Percentiles rank a stretch among this genome's conserved stretches.
These are phyloP conservation scores for Auricularia sp. DNA, from an alignment of 768 basidiomycete genomes.

Conservation along the genomic window DNA sequence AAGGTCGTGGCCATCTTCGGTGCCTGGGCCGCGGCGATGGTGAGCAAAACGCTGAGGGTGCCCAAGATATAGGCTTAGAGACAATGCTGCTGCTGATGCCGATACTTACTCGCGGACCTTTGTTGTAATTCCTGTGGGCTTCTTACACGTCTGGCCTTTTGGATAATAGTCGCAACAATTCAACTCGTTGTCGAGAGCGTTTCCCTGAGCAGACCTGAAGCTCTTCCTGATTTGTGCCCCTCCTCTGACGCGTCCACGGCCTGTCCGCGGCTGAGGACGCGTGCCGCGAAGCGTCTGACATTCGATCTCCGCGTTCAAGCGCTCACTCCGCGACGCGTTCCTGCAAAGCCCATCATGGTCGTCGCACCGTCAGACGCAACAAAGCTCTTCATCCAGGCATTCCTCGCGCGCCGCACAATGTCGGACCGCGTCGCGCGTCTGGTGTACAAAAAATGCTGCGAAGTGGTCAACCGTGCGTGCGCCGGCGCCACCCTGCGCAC, in stretches of 20 bases:
- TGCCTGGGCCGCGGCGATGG: constrained; percentile 90
- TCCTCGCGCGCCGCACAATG: constrained; percentile 60
- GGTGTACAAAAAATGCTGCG: constrained; percentile 58
- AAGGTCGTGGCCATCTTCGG: constrained; percentile 66
- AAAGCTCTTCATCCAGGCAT: constrained; percentile 61
- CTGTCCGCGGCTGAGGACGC: too few species aligned
- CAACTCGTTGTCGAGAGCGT: too few species aligned
- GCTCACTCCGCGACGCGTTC: background rate
- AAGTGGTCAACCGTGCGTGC: constrained; percentile 52
- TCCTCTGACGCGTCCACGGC: too few species aligned
- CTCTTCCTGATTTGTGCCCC: too few species aligned
- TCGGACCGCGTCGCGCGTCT: constrained; percentile 53
- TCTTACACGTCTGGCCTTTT: too few species aligned
- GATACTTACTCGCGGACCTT: too few species aligned
- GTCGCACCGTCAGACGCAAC: background rate
- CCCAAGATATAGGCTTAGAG: constrained; percentile 46
- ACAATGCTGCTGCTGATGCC: too few species aligned
- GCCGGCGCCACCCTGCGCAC: background rate
- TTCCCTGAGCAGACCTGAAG: too few species aligned
- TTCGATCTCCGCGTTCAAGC: too few species aligned
- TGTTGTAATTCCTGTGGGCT: too few species aligned
- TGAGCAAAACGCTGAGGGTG: constrained; percentile 89
- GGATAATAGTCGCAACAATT: too few species aligned
- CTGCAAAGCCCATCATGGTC: background rate
- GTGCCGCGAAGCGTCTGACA: too few species aligned